These are phyloP conservation scores for Coemansia sp. DNA, from an alignment of 192 early-diverging fungal species.

Conservation along the genomic window DNA sequence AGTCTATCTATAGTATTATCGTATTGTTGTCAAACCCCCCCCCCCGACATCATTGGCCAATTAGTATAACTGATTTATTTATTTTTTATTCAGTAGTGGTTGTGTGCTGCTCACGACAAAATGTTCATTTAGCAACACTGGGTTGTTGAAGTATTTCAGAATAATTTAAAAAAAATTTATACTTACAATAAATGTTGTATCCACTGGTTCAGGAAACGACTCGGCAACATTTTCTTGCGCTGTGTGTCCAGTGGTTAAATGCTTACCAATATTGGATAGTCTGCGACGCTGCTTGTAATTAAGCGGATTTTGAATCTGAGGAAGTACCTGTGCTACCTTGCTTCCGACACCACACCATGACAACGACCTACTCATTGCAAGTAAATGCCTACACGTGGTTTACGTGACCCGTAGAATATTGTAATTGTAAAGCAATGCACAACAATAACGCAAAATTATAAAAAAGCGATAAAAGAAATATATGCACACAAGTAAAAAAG, in stretches of 20 bases:
- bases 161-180: background rate
- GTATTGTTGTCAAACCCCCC: no score
- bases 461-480: background rate
- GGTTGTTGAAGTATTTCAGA: background rate
- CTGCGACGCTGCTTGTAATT: constrained; percentile 10
- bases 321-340: background rate
- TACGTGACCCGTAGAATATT: background rate
- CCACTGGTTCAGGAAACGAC: constrained; percentile 9
- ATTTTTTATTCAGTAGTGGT: background rate
- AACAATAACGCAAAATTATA: background rate
- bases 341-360: background rate
- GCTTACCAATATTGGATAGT: constrained; percentile 11
- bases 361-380: background rate
- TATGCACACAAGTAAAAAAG: background rate
- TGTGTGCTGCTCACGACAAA: background rate
- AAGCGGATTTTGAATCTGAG: background rate
- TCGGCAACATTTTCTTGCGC: constrained; percentile 7
- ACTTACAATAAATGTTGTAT: constrained; percentile 21
- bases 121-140: background rate
- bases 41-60: background rate
- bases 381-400: background rate
- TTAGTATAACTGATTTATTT: background rate
- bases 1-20: constrained; percentile 19
- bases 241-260: background rate
- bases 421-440: background rate